phyloP scores from a whole-genome alignment of 2,329 filamentous ascomycete genomes.

The Arthrobotrys megalospora region DNA sequence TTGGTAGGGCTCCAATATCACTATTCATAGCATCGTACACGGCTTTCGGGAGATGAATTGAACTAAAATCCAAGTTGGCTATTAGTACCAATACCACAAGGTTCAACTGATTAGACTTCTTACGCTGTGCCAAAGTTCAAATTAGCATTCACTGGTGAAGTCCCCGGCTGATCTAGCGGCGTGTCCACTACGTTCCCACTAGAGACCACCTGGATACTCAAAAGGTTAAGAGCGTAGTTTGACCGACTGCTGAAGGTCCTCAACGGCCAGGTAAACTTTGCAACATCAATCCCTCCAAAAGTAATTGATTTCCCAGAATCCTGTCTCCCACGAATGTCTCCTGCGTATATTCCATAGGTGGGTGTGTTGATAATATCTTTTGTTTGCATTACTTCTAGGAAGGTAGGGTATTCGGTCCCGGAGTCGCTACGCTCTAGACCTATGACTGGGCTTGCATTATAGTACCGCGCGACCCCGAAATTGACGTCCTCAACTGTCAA shows the following conservation, averaged over 20 bases:
- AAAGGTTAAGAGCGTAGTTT: constrained; percentile 15
- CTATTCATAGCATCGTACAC: constrained; percentile 16
- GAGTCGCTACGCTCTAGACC: constrained; percentile 25
- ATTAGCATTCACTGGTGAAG: background rate
- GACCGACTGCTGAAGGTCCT: constrained; percentile 7
- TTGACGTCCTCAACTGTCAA: constrained; percentile 35
- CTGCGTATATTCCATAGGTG: constrained; percentile 40
- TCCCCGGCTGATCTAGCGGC: constrained; percentile 7
- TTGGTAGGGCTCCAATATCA: constrained; percentile 11
- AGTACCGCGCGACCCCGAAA: constrained; percentile 35
- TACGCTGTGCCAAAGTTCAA: constrained; percentile 40
- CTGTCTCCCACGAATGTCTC: constrained; percentile 21
- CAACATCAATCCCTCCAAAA: constrained; percentile 45
- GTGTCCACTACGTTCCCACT: background rate
- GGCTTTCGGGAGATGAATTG: constrained; percentile 22
- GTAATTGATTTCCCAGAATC: constrained; percentile 46
- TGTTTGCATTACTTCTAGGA: constrained; percentile 37
- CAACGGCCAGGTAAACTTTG: constrained; percentile 35
- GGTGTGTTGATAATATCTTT: constrained; percentile 34
- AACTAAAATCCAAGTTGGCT: constrained; percentile 3
- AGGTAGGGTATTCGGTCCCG: constrained; percentile 14
- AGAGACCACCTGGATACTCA: constrained; percentile 10
- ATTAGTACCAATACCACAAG: background rate
- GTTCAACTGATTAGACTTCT: background rate
- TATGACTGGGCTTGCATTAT: constrained; percentile 32